phyloP scores from a whole-genome alignment of 2,329 filamentous ascomycete species.

The Neonectria coccinea region DNA sequence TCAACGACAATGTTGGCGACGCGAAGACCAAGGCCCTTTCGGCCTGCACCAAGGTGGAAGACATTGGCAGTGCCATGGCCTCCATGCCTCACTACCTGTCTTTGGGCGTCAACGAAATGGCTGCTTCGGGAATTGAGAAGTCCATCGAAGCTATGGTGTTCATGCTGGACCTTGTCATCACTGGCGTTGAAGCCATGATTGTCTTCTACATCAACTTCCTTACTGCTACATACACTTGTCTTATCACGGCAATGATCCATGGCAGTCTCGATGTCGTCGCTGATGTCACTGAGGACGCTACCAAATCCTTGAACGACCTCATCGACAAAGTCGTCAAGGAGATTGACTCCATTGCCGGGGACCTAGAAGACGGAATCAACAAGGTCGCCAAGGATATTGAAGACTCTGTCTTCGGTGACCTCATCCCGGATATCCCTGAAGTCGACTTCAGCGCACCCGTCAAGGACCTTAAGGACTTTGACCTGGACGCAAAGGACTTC shows the following conservation, averaged over 20 bases:
- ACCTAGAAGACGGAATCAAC: conserved; percentile 61
- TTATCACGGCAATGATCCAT: conserved; percentile 85
- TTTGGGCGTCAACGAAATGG: conserved; percentile 86
- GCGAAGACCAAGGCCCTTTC: conserved; percentile 86
- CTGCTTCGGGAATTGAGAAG: conserved; percentile 82
- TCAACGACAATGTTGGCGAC: conserved; percentile 79
- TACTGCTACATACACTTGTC: conserved; percentile 88
- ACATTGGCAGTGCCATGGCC: conserved; percentile 92
- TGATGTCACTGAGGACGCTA: conserved; percentile 64
- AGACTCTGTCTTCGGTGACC: conserved; percentile 62
- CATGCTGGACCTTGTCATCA: conserved; percentile 82
- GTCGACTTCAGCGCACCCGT: conserved; percentile 76
- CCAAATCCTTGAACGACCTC: conserved; percentile 61
- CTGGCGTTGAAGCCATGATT: conserved; percentile 86
- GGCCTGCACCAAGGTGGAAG: conserved; percentile 92
- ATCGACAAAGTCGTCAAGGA: conserved; percentile 67
- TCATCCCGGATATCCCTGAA: conserved; percentile 56
- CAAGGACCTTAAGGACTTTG: conserved; percentile 74
- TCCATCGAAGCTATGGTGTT: conserved; percentile 83
- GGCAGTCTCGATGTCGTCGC: conserved; percentile 79
- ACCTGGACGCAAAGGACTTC: conserved; percentile 75
- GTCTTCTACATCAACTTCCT: conserved; percentile 94
- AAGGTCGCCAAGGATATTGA: conserved; percentile 59
- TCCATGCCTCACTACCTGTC: conserved; percentile 98
- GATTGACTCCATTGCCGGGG: conserved; percentile 69